Percentiles rank a stretch among this genome's conserved stretches.
Evolutionary conservation across 2,329 filamentous ascomycete genomes (phyloP).

Genomic region (Cytospora paraplurivora): DNA sequence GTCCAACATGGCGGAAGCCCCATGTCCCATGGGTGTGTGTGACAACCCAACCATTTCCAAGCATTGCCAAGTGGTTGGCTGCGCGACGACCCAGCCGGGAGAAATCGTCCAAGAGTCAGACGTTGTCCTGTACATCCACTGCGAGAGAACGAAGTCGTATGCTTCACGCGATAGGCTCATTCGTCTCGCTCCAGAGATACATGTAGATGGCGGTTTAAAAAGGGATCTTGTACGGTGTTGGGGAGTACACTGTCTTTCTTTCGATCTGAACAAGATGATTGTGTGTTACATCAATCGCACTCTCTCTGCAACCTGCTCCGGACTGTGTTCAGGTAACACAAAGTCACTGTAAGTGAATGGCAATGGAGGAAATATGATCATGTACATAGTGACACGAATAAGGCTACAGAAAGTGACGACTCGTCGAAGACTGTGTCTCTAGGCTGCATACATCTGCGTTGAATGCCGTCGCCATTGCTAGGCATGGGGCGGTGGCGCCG

Average conservation of each 20-base stretch:
- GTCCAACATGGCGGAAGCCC: conserved; percentile 9
- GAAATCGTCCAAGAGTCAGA: background rate
- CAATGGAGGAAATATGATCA: background rate
- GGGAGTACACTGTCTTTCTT: conserved; percentile 5
- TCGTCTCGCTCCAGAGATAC: conserved; percentile 5
- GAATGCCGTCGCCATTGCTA: background rate
- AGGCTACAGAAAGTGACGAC: background rate
- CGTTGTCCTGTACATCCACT: background rate
- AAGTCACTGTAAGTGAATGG: background rate
- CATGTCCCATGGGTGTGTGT: conserved; percentile 4
- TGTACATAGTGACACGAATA: background rate
- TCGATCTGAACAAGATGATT: background rate
- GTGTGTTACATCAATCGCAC: background rate
- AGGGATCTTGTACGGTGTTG: conserved; percentile 9
- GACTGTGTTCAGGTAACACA: background rate
- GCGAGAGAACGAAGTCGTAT: conserved; percentile 4
- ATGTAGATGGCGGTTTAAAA: conserved; percentile 1
- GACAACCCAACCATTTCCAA: background rate
- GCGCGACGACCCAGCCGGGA: background rate
- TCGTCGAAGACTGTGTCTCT: background rate
- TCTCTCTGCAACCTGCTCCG: conserved; percentile 2
- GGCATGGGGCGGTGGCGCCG: background rate
- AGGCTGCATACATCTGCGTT: conserved; percentile 2
- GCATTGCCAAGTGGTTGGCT: conserved; percentile 6
- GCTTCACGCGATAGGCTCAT: conserved; percentile 6